phyloP scores from a whole-genome alignment of 169 alveolate genomes.

The Cryptosporidium viatorum region DNA sequence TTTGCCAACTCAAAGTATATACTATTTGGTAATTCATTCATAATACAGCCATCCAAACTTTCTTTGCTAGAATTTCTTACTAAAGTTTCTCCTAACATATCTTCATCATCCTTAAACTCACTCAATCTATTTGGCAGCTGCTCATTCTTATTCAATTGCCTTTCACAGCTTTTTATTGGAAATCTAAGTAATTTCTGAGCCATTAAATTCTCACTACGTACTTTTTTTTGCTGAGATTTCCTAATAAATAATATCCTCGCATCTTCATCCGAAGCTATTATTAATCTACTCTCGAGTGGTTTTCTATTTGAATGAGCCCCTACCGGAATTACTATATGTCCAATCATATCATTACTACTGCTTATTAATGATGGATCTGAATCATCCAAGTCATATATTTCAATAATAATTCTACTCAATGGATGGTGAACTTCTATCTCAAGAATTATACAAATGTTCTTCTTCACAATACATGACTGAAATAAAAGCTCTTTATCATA shows the following conservation, averaged over 20 bases:
- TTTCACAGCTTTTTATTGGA: slow-evolving; percentile 27
- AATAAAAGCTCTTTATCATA: slow-evolving; percentile 51
- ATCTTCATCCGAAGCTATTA: slow-evolving; percentile 50
- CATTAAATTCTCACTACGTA: slow-evolving; percentile 16
- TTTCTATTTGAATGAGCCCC: slow-evolving; percentile 62
- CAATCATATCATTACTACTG: slow-evolving; percentile 17
- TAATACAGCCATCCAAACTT: background rate
- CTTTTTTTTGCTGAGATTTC: slow-evolving; percentile 61
- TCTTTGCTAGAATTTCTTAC: background rate
- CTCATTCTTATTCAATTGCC: background rate
- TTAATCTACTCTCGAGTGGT: slow-evolving; percentile 30
- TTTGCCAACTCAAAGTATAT: slow-evolving; percentile 37
- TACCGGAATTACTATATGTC: slow-evolving; percentile 43
- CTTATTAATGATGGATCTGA: slow-evolving; percentile 45
- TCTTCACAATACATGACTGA: slow-evolving; percentile 45
- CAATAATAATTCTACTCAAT: slow-evolving; percentile 19
- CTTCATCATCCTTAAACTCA: slow-evolving; percentile 7
- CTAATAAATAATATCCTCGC: slow-evolving; percentile 56
- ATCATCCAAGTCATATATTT: slow-evolving; percentile 52
- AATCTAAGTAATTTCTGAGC: slow-evolving; percentile 68
- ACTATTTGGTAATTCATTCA: slow-evolving; percentile 16
- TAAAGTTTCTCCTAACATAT: background rate
- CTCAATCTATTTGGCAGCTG: background rate
- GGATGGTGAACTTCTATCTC: slow-evolving; percentile 73
- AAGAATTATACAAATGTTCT: slow-evolving; percentile 39